Conservation (phyloP, 495 filamentous ascomycete species). For the Immersiella caudata region DNA sequence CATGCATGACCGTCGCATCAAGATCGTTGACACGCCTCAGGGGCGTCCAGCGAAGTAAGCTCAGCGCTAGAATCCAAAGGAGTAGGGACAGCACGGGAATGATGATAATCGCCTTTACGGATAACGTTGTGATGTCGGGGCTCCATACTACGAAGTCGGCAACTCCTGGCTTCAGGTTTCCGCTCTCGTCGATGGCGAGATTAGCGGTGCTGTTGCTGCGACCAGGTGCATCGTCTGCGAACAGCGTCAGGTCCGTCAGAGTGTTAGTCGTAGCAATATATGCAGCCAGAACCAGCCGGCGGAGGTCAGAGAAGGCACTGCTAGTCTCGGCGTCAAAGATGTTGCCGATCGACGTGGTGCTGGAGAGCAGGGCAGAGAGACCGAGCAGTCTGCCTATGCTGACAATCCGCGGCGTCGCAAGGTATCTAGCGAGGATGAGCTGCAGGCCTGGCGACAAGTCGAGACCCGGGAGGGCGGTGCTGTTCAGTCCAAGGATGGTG, state of each 20-base stretch:
- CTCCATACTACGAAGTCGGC: slow-evolving; percentile 43
- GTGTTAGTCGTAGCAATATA: slow-evolving; percentile 40
- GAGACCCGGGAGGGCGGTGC: slow-evolving; percentile 23
- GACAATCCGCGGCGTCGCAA: slow-evolving; percentile 32
- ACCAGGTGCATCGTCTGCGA: slow-evolving; percentile 18
- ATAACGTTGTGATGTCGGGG: slow-evolving; percentile 37
- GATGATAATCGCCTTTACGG: slow-evolving; percentile 35
- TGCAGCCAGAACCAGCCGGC: slow-evolving; percentile 36
- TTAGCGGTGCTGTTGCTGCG: slow-evolving; percentile 17
- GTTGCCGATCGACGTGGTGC: slow-evolving; percentile 27
- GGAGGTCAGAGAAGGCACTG: slow-evolving; percentile 36
- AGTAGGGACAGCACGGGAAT: slow-evolving; percentile 33
- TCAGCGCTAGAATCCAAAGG: slow-evolving; percentile 22
- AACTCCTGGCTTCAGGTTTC: slow-evolving; percentile 21
- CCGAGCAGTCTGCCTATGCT: slow-evolving; percentile 31
- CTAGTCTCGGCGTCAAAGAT: slow-evolving; percentile 37
- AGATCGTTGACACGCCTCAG: slow-evolving; percentile 14
- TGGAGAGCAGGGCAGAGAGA: slow-evolving; percentile 34
- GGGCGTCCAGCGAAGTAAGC: slow-evolving; percentile 16
- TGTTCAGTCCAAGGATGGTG: slow-evolving; percentile 25
- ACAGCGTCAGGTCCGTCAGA: slow-evolving; percentile 37
- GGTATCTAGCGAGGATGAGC: slow-evolving; percentile 23
- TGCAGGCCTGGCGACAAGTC: slow-evolving; percentile 24
- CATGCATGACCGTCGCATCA: slow-evolving; percentile 13
- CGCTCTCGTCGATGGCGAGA: slow-evolving; percentile 21